Base-by-base conservation (phyloP, 257 asterid species). In the Voacanga thouarsii region DNA sequence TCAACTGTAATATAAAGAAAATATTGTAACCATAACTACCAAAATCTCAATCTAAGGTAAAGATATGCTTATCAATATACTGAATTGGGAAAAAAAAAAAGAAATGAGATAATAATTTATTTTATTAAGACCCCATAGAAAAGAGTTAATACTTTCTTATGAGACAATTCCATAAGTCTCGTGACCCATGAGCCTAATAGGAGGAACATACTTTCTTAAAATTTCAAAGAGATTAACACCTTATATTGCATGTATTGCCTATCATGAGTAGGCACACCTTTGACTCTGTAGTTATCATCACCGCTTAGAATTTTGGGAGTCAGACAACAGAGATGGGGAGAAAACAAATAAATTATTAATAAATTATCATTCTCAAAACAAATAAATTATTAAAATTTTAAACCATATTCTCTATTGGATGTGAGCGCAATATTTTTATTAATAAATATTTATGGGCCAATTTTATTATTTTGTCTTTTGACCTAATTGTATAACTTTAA, bases 121-220 rank as follows among this genome's bases (percentile, higher is more conserved):
- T 51, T 15, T 51, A 37, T 19, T 6, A 30, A 0, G 3, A 72
- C 14, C 76, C 78, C 45, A 76, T 5, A 45, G 61, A 43, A 43
- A 72, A 24, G 63, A 60, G 15, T 12, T 37, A 21, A n/a, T 49
- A 7, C 30, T 49, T 30, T 65, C 84, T 83, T 80, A 86, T 87
- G 87, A 86, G 66, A 86, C 86, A 71, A 86, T 84, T 72, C 89
- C 89, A 78, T 84, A 83, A 77, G 89, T 87, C 9, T 87, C 89
- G 65, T 87, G 89, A 60, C 89, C 89, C 19, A 86, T 82, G 45
- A 86, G 89, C 82, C 89, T 77, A 61, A 86, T 79, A 65, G 89
- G 89, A 72, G 89, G 89, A 81, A 84, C 80, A 82, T 86, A 86
- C 74, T 86, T 86, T 80, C 83, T 83, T 44, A 87, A 75, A 77